Evolutionary conservation across 352 stramenopile species (phyloP), one percentile per base, ranked within the genome.

Genomic region (Phytophthora capsici): DNA sequence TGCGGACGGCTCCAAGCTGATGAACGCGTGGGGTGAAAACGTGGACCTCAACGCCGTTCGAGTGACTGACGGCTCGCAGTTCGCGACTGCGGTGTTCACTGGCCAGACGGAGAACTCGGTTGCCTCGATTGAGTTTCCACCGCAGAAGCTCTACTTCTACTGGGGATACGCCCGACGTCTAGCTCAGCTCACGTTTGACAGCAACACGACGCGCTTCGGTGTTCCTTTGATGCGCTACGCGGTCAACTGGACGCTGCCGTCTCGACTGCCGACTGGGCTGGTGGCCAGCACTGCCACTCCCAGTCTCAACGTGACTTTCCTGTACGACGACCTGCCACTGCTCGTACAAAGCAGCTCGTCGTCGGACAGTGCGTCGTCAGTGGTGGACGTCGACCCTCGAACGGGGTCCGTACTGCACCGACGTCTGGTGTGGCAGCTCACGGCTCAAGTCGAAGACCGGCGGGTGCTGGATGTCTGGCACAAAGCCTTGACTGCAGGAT

Each of bases 1-100:
- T 0, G 53, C 88, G 10, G 72, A 91, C 37, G 67, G 60, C 25
- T 69, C 40, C 5, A 70, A 62, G 0, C 40, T 62, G 0, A 47
- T 85, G 40, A 57, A 63, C 17, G 60, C 81, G 1, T 75, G 73
- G 44, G 78, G 69, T 12, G 47, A 67, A 23, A 52, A 44, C 7
- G 63, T 82, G 6, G 43, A 61, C 23, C 58, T 89, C 8, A 57
- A 19, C 3, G 51, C 43, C 4, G 28, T 68, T 17, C 64, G 73
- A 4, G 60, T 76, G 10, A 89, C 80, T 0, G 80, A 91, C 26
- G 71, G 82, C 7, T 87, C 80, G 6, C 80, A 89, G 49, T 91
- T 91, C 66, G 75, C 72, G 17, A 90, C 76, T 1, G 66, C 66
- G 1, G 30, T 89, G 7, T 50, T 82, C 16, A 57, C 56, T 13